Base-by-base conservation (phyloP, 2,329 filamentous ascomycete genomes). In the Nothophaeocryptopus gaeumannii region DNA sequence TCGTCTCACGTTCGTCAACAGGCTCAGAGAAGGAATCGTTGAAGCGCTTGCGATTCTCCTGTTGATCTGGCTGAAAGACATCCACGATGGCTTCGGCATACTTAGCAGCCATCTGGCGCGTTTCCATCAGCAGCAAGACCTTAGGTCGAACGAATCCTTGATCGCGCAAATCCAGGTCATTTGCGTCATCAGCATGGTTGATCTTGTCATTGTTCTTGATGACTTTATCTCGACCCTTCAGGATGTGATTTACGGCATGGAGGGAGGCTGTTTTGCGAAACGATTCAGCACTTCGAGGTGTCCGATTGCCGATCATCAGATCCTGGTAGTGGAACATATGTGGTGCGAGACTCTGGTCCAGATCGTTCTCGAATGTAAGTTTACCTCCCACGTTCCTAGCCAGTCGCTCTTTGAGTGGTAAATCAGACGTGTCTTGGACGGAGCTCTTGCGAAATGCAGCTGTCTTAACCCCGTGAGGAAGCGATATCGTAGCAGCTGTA, bases 141-240 rank as follows among this genome's bases (percentile, higher is more conserved):
- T 97, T 97, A 7, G 93, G 93, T 5, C 93, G 79, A 0, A 92
- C 96, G 69, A 96, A 99, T 0, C 93, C 93, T 70, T 99, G 93
- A 60, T 99, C 93, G 56, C 90, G 83, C 13, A 90, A 76, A 58
- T 96, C 89, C 4, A 87, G 72, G 33, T 88, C 84, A 3, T 45
- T 40, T 8, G 41, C 14, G 14, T 49, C 45, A 4, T 63, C 57
- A 46, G 86, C 82, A 60, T 84, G 84, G 8, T 85, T 77, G 9
- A 95, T 72, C 56, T 84, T 88, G 46, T 87, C 82, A 64, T 91
- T 97, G 72, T 97, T 95, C 70, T 96, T 97, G 53, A 97, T 81
- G 0, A 97, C 87, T 29, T 84, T 82, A 64, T 97, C 92, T 58
- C 93, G 84, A 1, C 92, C 96, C 69, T 96, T 96, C 70, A 95